Conservation (phyloP, 2,329 filamentous ascomycete species). For the Lecanicillium sp. region DNA sequence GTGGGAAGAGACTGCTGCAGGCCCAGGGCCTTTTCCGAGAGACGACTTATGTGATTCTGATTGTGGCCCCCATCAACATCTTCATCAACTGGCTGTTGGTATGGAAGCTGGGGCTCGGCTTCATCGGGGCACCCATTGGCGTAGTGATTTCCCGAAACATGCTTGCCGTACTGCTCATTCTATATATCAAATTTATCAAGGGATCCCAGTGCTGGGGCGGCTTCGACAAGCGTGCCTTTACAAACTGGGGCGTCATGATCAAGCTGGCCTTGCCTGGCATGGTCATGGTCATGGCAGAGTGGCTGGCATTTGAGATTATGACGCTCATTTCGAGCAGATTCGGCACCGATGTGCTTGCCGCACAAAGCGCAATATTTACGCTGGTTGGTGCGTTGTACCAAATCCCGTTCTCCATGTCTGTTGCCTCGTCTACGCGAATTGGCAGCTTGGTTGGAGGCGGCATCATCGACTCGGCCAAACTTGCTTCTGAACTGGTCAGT, state of each 20-base stretch:
- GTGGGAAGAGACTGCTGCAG: slow-evolving; percentile 74
- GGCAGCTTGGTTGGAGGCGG: slow-evolving; percentile 92
- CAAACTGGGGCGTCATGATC: slow-evolving; percentile 78
- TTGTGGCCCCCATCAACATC: slow-evolving; percentile 71
- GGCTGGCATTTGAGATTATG: slow-evolving; percentile 85
- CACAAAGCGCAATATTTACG: slow-evolving; percentile 81
- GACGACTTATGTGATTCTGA: slow-evolving; percentile 67
- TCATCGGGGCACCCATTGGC: slow-evolving; percentile 75
- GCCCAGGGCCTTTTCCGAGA: slow-evolving; percentile 76
- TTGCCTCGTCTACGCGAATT: slow-evolving; percentile 80
- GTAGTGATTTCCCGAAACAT: slow-evolving; percentile 73
- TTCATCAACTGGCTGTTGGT: slow-evolving; percentile 75
- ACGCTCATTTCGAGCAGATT: slow-evolving; percentile 79
- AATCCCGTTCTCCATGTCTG: slow-evolving; percentile 84
- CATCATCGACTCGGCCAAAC: slow-evolving; percentile 72
- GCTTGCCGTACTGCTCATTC: slow-evolving; percentile 65
- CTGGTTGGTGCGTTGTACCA: slow-evolving; percentile 79
- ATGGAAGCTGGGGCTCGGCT: slow-evolving; percentile 63
- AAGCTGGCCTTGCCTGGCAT: slow-evolving; percentile 81
- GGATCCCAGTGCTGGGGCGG: slow-evolving; percentile 81
- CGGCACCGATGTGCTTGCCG: slow-evolving; percentile 74
- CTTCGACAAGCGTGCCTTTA: slow-evolving; percentile 61
- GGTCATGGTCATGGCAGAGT: slow-evolving; percentile 91
- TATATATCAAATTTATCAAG: slow-evolving; percentile 69
- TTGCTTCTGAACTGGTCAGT: slow-evolving; percentile 65